phyloP scores from a whole-genome alignment of 2,329 filamentous ascomycete species.

The Botrytis medusae region DNA sequence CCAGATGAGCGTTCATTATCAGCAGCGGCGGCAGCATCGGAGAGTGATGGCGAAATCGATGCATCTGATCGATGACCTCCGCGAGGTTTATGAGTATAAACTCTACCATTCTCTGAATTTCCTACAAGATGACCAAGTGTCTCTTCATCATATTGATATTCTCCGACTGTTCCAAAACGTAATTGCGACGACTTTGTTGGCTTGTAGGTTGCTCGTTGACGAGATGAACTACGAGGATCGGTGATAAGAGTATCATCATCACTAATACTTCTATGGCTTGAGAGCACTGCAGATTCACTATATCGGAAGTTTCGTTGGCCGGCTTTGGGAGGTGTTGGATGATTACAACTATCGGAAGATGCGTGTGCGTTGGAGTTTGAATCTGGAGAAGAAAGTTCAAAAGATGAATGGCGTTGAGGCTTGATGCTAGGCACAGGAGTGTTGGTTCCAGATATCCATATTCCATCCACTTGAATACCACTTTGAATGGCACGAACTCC shows the following conservation, averaged over 20 bases:
- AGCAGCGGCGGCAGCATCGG: slow-evolving; percentile 30
- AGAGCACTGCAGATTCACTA: slow-evolving; percentile 13
- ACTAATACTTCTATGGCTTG: slow-evolving; percentile 18
- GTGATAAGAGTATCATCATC: slow-evolving; percentile 16
- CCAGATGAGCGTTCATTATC: slow-evolving; percentile 38
- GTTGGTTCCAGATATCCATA: slow-evolving; percentile 58
- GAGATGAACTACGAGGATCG: slow-evolving; percentile 19
- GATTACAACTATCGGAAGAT: slow-evolving; percentile 10
- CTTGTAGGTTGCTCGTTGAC: slow-evolving; percentile 36
- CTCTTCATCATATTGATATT: slow-evolving; percentile 32
- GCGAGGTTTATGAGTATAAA: slow-evolving; percentile 28
- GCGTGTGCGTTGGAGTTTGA: slow-evolving; percentile 14
- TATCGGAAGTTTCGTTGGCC: slow-evolving; percentile 4
- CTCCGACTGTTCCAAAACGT: slow-evolving; percentile 37
- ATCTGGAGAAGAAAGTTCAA: slow-evolving; percentile 8
- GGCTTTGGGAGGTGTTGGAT: not conserved
- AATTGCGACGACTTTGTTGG: slow-evolving; percentile 40
- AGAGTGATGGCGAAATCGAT: slow-evolving; percentile 24
- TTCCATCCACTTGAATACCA: slow-evolving; percentile 80
- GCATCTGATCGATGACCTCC: slow-evolving; percentile 26
- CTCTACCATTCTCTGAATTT: slow-evolving; percentile 26
- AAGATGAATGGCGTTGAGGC: slow-evolving; percentile 25
- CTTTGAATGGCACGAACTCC: slow-evolving; percentile 82
- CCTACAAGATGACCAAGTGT: slow-evolving; percentile 36
- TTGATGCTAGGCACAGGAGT: slow-evolving; percentile 33